Evolutionary conservation across 2,329 filamentous ascomycete species (phyloP).

Genomic region (Rachicladosporium sp.): DNA sequence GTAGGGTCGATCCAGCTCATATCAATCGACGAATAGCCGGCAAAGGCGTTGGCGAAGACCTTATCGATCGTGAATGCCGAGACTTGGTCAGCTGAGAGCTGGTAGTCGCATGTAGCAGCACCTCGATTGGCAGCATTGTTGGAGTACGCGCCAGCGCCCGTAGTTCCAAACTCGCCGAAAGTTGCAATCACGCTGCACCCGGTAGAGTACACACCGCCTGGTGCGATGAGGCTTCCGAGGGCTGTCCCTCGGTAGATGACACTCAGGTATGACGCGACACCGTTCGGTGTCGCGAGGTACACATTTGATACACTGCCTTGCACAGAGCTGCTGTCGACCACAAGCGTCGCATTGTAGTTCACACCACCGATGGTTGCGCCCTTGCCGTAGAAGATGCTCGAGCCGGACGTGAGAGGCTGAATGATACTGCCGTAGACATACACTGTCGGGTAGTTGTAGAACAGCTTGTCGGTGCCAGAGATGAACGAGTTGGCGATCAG

Average conservation of each 20-base stretch:
- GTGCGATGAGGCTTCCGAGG: constrained; percentile 27
- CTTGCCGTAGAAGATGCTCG: constrained; percentile 13
- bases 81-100: constrained; percentile 24
- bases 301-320: constrained; percentile 21
- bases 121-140: constrained; percentile 24
- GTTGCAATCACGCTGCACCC: constrained; percentile 14
- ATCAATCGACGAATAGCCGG: constrained; percentile 22
- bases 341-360: constrained; percentile 6
- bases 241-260: constrained; percentile 30
- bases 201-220: constrained; percentile 24
- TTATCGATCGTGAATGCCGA: constrained; percentile 24
- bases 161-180: constrained; percentile 33
- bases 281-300: constrained; percentile 32
- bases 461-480: constrained; percentile 31
- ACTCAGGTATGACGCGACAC: constrained; percentile 23
- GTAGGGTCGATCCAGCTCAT: constrained; percentile 27
- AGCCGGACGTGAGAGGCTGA: constrained; percentile 20
- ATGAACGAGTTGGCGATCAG: constrained; percentile 35
- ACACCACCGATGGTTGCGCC: constrained; percentile 3
- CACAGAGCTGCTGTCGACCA: constrained; percentile 5
- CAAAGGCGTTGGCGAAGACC: constrained; percentile 26
- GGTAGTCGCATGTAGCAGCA: constrained; percentile 21
- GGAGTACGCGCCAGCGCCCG: constrained; percentile 29
- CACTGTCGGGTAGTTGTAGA: constrained; percentile 29
- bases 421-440: constrained; percentile 35